Conservation (phyloP, 331 rosid species). For the Malus hybrid region DNA sequence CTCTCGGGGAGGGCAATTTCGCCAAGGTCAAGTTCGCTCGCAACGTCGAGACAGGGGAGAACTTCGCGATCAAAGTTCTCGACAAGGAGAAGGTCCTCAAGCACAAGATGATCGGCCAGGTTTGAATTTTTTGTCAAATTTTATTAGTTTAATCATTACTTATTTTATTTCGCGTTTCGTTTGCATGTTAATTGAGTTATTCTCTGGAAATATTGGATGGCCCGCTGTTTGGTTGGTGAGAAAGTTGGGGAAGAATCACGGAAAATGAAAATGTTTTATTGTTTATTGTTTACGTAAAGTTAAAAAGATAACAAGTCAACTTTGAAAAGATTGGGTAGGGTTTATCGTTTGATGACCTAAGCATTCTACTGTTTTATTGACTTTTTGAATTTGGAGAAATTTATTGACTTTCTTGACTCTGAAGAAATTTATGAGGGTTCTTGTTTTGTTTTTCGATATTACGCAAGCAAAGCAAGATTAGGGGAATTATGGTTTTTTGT, state of each 20-base stretch:
- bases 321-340: neutral
- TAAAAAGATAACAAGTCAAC: neutral
- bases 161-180: neutral
- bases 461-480: neutral
- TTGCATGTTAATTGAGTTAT: neutral
- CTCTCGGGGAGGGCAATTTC: constrained; percentile 87
- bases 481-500: neutral
- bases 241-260: neutral
- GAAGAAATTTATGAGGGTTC: neutral
- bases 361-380: neutral
- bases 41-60: constrained; percentile 44
- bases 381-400: neutral
- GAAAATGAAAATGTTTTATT: neutral
- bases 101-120: constrained; percentile 96
- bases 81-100: constrained; percentile 79
- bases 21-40: constrained; percentile 84
- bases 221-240: constrained; percentile 1
- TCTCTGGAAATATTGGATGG: neutral
- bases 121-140: neutral
- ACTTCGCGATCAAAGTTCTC: constrained; percentile 76
- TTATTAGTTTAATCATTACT: neutral
- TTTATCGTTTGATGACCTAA: neutral
- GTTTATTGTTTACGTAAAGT: neutral
- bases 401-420: neutral
- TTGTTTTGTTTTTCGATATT: neutral